Conservation (phyloP, 1,139 yeast species). For the Protomyces macrosporus region DNA sequence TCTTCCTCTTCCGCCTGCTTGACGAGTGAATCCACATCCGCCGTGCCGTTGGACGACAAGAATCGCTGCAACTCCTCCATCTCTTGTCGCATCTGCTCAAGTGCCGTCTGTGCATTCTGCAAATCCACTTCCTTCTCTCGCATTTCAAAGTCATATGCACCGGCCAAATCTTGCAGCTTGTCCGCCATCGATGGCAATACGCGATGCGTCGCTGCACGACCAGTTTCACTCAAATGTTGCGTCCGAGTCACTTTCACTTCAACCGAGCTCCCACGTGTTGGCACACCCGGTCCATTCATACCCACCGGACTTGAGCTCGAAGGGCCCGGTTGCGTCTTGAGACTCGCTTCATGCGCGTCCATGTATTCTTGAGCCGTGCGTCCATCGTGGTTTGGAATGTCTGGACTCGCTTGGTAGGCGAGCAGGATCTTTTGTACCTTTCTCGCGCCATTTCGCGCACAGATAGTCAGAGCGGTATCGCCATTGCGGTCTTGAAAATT, state of each 20-base stretch:
- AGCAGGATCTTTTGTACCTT: conserved; percentile 68
- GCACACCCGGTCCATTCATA: not conserved
- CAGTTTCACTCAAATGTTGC: conserved; percentile 46
- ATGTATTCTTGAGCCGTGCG: conserved; percentile 70
- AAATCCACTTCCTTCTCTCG: conserved; percentile 49
- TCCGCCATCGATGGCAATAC: conserved; percentile 45
- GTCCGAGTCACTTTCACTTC: conserved; percentile 3
- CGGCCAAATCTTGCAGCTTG: conserved; percentile 51
- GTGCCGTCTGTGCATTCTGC: conserved; percentile 44
- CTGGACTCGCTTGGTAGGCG: conserved; percentile 65
- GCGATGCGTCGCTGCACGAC: conserved; percentile 48
- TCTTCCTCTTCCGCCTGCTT: conserved; percentile 37
- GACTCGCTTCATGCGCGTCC: conserved; percentile 27
- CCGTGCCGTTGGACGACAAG: conserved; percentile 26
- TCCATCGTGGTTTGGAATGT: conserved; percentile 65
- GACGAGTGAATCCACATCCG: conserved; percentile 36
- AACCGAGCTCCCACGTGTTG: not conserved
- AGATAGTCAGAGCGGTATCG: conserved; percentile 77
- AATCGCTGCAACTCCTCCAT: conserved; percentile 33
- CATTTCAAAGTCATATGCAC: conserved; percentile 51
- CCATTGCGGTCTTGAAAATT: conserved; percentile 80
- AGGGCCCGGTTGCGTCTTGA: conserved; percentile 11
- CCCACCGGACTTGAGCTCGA: conserved; percentile 1
- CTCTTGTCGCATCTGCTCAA: conserved; percentile 44
- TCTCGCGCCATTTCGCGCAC: conserved; percentile 76